phyloP scores from a whole-genome alignment of 345 rosid species.

The Pseudoturritis turrita region DNA sequence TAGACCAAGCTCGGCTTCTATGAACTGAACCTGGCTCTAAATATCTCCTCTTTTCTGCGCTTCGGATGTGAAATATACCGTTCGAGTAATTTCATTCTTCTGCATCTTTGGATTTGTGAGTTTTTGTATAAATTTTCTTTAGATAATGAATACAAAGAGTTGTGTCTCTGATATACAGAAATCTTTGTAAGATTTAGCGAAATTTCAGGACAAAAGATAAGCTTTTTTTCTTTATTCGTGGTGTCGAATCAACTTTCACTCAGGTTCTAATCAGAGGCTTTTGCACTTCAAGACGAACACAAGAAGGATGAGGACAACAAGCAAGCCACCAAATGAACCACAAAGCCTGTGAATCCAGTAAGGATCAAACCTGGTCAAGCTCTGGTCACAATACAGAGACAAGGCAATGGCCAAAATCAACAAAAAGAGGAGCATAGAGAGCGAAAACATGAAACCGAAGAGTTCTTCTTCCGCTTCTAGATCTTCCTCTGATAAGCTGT shows the following conservation, averaged over 20 bases:
- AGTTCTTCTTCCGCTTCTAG: conserved; percentile 43
- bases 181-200: neutral
- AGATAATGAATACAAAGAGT: neutral
- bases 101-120: conserved; percentile 18
- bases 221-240: neutral
- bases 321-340: conserved; percentile 81
- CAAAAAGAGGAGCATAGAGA: conserved; percentile 54
- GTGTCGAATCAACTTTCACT: neutral
- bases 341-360: conserved; percentile 88
- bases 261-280: conserved; percentile 22
- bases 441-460: conserved; percentile 33
- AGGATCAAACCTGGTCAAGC: conserved; percentile 67
- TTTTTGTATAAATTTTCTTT: conserved; percentile 13
- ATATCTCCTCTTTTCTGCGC: neutral
- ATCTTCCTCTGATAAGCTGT: conserved; percentile 34
- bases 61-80: neutral
- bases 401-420: conserved; percentile 48
- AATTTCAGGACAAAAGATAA: neutral
- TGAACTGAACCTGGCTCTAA: conserved; percentile 6
- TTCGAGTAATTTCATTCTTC: conserved; percentile 4
- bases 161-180: neutral
- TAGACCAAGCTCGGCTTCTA: conserved; percentile 9
- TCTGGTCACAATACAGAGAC: conserved; percentile 53
- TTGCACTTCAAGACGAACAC: conserved; percentile 56
- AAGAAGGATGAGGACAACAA: conserved; percentile 61